Evolutionary conservation across 306 rosid genomes (phyloP).

Genomic region (Gastrolobium villosum): DNA sequence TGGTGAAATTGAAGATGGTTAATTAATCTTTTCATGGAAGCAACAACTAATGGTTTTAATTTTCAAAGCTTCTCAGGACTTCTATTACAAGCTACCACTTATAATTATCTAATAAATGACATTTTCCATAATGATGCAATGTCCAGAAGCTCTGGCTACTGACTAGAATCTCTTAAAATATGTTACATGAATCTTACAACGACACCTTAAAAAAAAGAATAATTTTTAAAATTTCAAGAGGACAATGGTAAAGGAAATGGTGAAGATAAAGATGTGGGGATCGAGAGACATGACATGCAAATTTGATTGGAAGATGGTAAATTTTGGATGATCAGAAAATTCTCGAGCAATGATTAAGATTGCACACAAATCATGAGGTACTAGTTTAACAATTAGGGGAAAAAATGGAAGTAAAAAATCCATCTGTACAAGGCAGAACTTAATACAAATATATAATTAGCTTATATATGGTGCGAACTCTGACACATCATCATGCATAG

Average conservation of each 20-base stretch:
- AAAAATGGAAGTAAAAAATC: too few species aligned
- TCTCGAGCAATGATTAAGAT: neutral
- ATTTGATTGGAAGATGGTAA: constrained; percentile 5
- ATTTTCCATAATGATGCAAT: constrained; percentile 21
- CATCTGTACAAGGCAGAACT: too few species aligned
- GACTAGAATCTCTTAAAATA: neutral
- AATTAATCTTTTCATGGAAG: neutral
- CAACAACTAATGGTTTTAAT: neutral
- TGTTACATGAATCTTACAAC: constrained; percentile 26
- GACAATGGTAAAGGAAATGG: neutral
- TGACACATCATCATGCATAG: too few species aligned
- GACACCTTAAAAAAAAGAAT: neutral
- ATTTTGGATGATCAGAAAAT: neutral
- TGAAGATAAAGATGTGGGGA: neutral
- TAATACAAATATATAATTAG: too few species aligned
- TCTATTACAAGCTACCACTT: neutral
- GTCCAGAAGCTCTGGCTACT: constrained; percentile 6
- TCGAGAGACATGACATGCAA: neutral
- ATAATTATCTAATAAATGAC: neutral
- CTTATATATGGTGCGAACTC: too few species aligned
- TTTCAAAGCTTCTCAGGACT: constrained; percentile 22
- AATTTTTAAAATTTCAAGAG: neutral
- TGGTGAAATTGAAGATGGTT: neutral
- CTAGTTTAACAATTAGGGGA: too few species aligned
- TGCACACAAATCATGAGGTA: too few species aligned